Evolutionary conservation across 192 early-diverging fungal genomes (phyloP).

Genomic region (Gonapodya prolifera): DNA sequence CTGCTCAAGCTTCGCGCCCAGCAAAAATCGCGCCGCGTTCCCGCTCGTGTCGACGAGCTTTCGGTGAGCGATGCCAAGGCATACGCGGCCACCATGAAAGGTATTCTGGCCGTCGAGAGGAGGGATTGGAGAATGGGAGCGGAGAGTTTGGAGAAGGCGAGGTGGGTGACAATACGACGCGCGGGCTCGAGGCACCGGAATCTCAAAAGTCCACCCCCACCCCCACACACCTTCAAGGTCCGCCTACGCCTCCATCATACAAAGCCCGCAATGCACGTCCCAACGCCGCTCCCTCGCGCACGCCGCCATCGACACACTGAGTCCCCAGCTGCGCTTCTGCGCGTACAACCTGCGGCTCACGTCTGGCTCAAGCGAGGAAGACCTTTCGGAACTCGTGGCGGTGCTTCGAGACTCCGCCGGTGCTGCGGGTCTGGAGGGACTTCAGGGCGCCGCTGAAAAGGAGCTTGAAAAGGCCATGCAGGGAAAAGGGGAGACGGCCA

Average conservation of each 20-base stretch:
- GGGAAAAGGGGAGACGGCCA: background rate
- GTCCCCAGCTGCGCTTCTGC: conserved; percentile 70
- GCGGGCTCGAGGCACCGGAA: conserved; percentile 39
- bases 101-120: conserved; percentile 50
- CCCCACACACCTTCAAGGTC: too few relatives aligned
- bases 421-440: conserved; percentile 9
- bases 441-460: too few relatives aligned
- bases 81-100: conserved; percentile 54
- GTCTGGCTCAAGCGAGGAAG: conserved; percentile 1
- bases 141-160: conserved; percentile 40
- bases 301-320: conserved; percentile 56
- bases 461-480: too few relatives aligned
- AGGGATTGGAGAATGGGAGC: conserved; percentile 53
- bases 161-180: conserved; percentile 20
- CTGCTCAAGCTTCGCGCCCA: conserved; percentile 28
- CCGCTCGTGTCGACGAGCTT: conserved; percentile 19
- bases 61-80: conserved; percentile 22
- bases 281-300: conserved; percentile 36
- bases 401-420: conserved; percentile 18
- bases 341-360: conserved; percentile 48
- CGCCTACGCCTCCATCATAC: too few relatives aligned
- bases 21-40: conserved; percentile 26
- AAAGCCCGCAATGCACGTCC: too few relatives aligned
- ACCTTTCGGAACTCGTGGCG: conserved; percentile 31
- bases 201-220: too few relatives aligned